A percentile compares a stretch with the other conserved stretches of the same genome.
Conservation (phyloP, 2,329 filamentous ascomycete species). For the Tolypocladium cylindrosporum region DNA sequence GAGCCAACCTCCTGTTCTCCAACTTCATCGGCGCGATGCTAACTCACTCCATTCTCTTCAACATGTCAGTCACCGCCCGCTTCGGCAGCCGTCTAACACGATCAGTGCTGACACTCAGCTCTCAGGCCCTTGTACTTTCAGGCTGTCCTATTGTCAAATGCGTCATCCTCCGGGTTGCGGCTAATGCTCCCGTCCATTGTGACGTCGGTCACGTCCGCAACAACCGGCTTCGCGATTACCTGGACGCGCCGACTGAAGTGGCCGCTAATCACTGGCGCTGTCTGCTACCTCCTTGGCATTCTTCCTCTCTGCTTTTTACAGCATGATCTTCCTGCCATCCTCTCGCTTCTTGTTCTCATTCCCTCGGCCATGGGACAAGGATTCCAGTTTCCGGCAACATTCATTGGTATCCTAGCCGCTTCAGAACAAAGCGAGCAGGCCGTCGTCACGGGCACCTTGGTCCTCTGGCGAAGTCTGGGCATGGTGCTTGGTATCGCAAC, state of each 20-base stretch:
- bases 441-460: constrained; percentile 59
- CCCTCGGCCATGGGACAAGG: constrained; percentile 49
- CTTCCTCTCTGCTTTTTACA: constrained; percentile 37
- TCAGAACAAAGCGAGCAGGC: constrained; percentile 53
- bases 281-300: constrained; percentile 40
- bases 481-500: constrained; percentile 61
- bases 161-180: constrained; percentile 60
- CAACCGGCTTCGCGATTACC: constrained; percentile 53
- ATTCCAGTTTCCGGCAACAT: constrained; percentile 53
- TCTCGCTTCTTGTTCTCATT: constrained; percentile 47
- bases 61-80: constrained; percentile 30
- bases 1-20: constrained; percentile 48
- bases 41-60: constrained; percentile 48
- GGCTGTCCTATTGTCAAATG: constrained; percentile 58
- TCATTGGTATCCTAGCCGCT: constrained; percentile 52
- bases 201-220: constrained; percentile 42
- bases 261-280: constrained; percentile 42
- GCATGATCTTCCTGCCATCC: constrained; percentile 35
- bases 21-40: constrained; percentile 43
- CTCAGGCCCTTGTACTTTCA: constrained; percentile 64
- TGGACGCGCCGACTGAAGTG: constrained; percentile 50
- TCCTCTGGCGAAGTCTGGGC: constrained; percentile 62
- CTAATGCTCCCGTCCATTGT: constrained; percentile 54
- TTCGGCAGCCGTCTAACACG: background rate
- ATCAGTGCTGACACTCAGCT: background rate